These are phyloP conservation scores for Zygosaccharomyces siamensis DNA, from an alignment of 805 yeast species.

Conservation along the genomic window DNA sequence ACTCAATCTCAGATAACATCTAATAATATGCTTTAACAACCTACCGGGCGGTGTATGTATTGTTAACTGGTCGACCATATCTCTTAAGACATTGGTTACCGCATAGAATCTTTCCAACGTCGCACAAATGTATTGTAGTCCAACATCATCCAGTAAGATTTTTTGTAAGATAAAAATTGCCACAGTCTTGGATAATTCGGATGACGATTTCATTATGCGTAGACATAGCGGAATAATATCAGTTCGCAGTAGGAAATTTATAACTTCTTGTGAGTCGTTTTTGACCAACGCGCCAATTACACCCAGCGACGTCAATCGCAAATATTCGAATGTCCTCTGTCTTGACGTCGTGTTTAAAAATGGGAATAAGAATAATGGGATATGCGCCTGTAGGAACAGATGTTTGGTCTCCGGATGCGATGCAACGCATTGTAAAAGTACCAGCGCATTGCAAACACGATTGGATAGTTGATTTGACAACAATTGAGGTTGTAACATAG, in stretches of 20 bases:
- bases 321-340: conserved; percentile 88
- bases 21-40: conserved; percentile 83
- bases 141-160: conserved; percentile 85
- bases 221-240: conserved; percentile 94
- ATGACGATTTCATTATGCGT: conserved; percentile 91
- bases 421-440: conserved; percentile 93
- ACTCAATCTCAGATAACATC: conserved; percentile 85
- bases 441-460: conserved; percentile 92
- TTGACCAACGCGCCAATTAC: conserved; percentile 96
- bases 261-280: conserved; percentile 92
- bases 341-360: conserved; percentile 88
- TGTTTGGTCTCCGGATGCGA: conserved; percentile 88
- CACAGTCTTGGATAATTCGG: conserved; percentile 91
- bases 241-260: conserved; percentile 85
- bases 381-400: conserved; percentile 80
- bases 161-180: conserved; percentile 95
- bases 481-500: conserved; percentile 80
- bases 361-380: conserved; percentile 89
- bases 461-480: conserved; percentile 83
- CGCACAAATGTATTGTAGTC: conserved; percentile 87
- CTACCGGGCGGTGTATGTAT: conserved; percentile 69
- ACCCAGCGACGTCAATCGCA: conserved; percentile 87
- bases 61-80: conserved; percentile 82
- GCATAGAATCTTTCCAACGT: conserved; percentile 93
- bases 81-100: conserved; percentile 79